Percentiles rank a stretch among this genome's conserved stretches.
Conservation (phyloP, 2,329 filamentous ascomycete species). For the Colletotrichum sp. region DNA sequence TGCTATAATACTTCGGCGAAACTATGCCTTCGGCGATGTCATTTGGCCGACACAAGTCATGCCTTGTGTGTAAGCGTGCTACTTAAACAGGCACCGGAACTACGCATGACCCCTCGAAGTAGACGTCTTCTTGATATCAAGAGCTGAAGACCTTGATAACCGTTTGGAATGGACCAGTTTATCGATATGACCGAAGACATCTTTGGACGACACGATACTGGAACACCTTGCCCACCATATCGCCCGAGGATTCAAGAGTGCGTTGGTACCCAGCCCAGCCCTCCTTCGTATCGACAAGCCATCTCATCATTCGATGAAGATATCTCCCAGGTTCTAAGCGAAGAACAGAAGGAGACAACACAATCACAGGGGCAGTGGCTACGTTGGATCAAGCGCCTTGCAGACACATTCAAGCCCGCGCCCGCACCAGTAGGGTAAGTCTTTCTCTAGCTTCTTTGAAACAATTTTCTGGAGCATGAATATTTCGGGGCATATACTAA, state of each 20-base stretch:
- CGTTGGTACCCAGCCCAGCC: accelerated
- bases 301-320: not conserved
- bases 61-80: not conserved
- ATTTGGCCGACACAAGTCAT: not conserved
- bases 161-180: not conserved
- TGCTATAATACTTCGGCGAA: not conserved
- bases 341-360: not conserved
- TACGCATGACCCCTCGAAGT: accelerated
- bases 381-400: not conserved
- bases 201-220: no score
- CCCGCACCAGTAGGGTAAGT: not conserved
- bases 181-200: no score
- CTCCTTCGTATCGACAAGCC: not conserved
- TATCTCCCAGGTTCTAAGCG: no score
- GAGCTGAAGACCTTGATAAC: accelerated
- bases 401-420: not conserved
- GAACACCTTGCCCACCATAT: not conserved
- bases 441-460: accelerated
- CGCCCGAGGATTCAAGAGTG: not conserved
- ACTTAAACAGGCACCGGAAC: accelerated
- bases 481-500: not conserved
- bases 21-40: not conserved
- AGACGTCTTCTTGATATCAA: accelerated
- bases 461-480: accelerated
- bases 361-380: not conserved